These are phyloP conservation scores for Suillus subaureus DNA, from an alignment of 768 basidiomycete genomes.

Conservation along the genomic window DNA sequence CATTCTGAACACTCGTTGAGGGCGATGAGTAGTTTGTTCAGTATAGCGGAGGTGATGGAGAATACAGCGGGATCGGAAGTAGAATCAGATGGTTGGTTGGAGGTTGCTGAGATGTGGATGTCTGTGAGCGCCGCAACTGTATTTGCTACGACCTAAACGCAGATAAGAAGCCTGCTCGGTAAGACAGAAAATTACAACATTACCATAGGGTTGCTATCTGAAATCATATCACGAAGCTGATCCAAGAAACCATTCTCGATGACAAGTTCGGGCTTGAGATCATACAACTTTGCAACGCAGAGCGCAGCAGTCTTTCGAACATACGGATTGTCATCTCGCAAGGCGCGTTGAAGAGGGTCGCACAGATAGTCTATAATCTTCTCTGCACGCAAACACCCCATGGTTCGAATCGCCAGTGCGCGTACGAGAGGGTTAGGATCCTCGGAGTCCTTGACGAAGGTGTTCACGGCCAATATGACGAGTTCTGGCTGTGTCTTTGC, in stretches of 20 bases:
- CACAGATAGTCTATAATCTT: conserved; percentile 99
- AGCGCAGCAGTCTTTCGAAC: conserved; percentile 97
- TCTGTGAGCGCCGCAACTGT: conserved; percentile 92
- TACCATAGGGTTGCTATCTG: conserved; percentile 97
- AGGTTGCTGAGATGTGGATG: conserved; percentile 76
- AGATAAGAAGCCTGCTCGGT: not conserved
- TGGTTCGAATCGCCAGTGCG: conserved; percentile 95
- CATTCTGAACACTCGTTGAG: conserved; percentile 99
- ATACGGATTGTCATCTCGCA: conserved; percentile 96
- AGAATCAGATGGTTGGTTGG: conserved; percentile 49
- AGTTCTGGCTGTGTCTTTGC: conserved; percentile 99
- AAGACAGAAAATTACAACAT: conserved; percentile 20
- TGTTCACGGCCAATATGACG: conserved; percentile 98
- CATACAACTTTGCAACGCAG: conserved; percentile 96
- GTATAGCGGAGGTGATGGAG: conserved; percentile 76
- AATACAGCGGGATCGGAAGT: conserved; percentile 71
- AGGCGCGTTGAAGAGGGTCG: conserved; percentile 88
- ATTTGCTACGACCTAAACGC: conserved; percentile 90
- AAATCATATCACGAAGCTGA: conserved; percentile 87
- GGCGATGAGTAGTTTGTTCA: conserved; percentile 91
- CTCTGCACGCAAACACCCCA: conserved; percentile 96
- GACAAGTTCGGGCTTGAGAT: conserved; percentile 93
- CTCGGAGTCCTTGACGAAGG: conserved; percentile 96
- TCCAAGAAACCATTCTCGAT: conserved; percentile 94
- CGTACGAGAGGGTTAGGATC: conserved; percentile 97